A percentile compares a stretch with the other conserved stretches of the same genome.
These are phyloP conservation scores for Mycena vulgaris DNA, from an alignment of 768 basidiomycete genomes.

Conservation along the genomic window DNA sequence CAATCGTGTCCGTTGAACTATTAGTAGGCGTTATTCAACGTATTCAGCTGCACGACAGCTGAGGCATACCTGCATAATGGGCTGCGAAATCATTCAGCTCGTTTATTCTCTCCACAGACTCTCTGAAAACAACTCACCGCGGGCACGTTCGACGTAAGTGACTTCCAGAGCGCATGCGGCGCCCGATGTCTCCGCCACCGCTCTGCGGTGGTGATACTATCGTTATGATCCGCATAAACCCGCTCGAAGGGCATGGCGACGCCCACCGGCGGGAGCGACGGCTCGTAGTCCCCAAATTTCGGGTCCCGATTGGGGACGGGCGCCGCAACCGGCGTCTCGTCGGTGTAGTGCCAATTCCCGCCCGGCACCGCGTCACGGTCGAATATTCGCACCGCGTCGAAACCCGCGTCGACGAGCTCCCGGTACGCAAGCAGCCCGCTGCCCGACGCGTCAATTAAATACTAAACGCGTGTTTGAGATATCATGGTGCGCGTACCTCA, in stretches of 20 bases:
- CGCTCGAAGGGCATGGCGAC: constrained; percentile 48
- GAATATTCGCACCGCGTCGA: constrained; percentile 41
- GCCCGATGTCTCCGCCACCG: constrained; percentile 50
- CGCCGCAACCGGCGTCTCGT: constrained; percentile 51
- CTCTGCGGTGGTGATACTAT: constrained; percentile 37
- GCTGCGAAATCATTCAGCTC: constrained; percentile 64
- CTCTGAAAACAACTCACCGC: constrained; percentile 45
- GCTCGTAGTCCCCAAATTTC: constrained; percentile 51
- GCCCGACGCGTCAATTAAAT: background rate
- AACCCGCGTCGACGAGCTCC: constrained; percentile 52
- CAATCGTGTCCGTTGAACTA: constrained; percentile 52
- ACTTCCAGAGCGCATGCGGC: constrained; percentile 56
- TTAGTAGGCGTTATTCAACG: background rate
- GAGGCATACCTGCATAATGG: constrained; percentile 49
- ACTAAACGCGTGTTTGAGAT: no score
- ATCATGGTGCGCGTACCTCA: constrained; percentile 47
- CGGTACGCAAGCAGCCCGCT: constrained; percentile 56
- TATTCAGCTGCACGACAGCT: background rate
- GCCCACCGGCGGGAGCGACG: constrained; percentile 56
- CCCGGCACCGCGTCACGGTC: constrained; percentile 54
- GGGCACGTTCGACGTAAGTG: constrained; percentile 53
- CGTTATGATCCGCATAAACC: constrained; percentile 30
- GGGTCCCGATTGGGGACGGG: constrained; percentile 54
- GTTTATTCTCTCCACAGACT: constrained; percentile 59
- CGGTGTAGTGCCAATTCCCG: constrained; percentile 60